Percentiles rank a stretch among this genome's conserved stretches.
phyloP scores from a whole-genome alignment of 2,329 filamentous ascomycete genomes.

The Ustilaginoidea virens region DNA sequence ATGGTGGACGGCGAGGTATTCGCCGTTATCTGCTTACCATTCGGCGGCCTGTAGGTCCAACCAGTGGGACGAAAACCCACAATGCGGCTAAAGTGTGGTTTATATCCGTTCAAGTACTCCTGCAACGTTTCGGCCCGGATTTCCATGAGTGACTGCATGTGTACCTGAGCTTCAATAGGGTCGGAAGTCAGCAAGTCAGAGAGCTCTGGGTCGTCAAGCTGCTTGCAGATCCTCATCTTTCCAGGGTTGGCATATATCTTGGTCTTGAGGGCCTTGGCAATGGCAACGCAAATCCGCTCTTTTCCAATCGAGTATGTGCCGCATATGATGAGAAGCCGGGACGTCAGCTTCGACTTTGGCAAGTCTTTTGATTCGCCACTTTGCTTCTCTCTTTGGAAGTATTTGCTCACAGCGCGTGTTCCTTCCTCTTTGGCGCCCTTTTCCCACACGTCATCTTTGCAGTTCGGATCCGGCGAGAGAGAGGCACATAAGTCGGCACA shows the following conservation, averaged over 20 bases:
- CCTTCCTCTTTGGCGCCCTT: constrained; percentile 24
- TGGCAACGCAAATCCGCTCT: constrained; percentile 85
- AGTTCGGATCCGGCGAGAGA: constrained; percentile 48
- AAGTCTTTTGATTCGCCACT: constrained; percentile 14
- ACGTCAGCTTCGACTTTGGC: constrained; percentile 10
- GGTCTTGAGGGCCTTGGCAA: constrained; percentile 68
- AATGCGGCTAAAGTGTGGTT: constrained; percentile 68
- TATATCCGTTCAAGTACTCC: constrained; percentile 71
- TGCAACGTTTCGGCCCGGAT: constrained; percentile 81
- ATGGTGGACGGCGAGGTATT: constrained; percentile 33
- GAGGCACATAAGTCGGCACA: constrained; percentile 80
- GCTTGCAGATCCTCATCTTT: constrained; percentile 73
- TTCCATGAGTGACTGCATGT: constrained; percentile 95
- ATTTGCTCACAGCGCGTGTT: constrained; percentile 33
- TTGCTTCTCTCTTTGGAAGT: constrained; percentile 27
- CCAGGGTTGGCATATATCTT: constrained; percentile 78
- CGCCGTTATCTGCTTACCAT: constrained; percentile 35
- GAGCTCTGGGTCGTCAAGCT: constrained; percentile 75
- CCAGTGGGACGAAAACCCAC: constrained; percentile 87
- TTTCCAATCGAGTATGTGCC: constrained; percentile 98
- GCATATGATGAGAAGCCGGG: constrained; percentile 76
- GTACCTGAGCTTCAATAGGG: constrained; percentile 77
- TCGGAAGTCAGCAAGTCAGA: constrained; percentile 61
- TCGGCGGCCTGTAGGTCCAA: constrained; percentile 75
- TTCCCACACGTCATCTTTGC: constrained; percentile 31